phyloP scores from a whole-genome alignment of 2,329 filamentous ascomycete genomes.

The Cladorrhinum sp. region DNA sequence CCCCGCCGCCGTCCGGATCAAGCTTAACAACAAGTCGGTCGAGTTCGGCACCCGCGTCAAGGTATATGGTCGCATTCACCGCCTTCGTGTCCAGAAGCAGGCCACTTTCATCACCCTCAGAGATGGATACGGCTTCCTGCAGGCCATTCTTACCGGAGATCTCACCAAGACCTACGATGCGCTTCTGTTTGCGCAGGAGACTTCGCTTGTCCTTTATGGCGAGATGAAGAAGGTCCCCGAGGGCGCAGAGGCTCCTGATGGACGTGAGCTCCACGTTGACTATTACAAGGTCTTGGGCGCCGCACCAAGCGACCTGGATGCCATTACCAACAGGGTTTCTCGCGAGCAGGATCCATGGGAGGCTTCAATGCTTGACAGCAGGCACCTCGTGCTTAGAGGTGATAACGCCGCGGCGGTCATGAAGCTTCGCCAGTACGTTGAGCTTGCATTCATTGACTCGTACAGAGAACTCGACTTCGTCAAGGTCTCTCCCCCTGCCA shows the following conservation, averaged over 20 bases:
- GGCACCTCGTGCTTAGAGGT: conserved; percentile 81
- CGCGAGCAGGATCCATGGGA: conserved; percentile 58
- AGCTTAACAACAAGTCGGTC: conserved; percentile 68
- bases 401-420: conserved; percentile 82
- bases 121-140: conserved; percentile 80
- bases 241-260: conserved; percentile 73
- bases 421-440: conserved; percentile 78
- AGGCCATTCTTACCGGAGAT: conserved; percentile 76
- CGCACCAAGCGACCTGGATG: conserved; percentile 82
- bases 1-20: conserved; percentile 71
- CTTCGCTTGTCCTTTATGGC: conserved; percentile 79
- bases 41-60: conserved; percentile 67
- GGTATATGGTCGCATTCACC: conserved; percentile 79
- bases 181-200: conserved; percentile 79
- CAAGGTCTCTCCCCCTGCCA: conserved; percentile 84
- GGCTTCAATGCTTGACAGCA: conserved; percentile 68
- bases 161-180: conserved; percentile 91
- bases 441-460: conserved; percentile 74
- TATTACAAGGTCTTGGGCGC: conserved; percentile 78
- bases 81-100: conserved; percentile 76
- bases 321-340: conserved; percentile 75
- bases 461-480: conserved; percentile 75
- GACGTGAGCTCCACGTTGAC: conserved; percentile 87
- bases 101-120: conserved; percentile 82
- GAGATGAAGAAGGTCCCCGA: conserved; percentile 79